Conservation (phyloP, 2,329 filamentous ascomycete genomes). For the Fusarium succisae region DNA sequence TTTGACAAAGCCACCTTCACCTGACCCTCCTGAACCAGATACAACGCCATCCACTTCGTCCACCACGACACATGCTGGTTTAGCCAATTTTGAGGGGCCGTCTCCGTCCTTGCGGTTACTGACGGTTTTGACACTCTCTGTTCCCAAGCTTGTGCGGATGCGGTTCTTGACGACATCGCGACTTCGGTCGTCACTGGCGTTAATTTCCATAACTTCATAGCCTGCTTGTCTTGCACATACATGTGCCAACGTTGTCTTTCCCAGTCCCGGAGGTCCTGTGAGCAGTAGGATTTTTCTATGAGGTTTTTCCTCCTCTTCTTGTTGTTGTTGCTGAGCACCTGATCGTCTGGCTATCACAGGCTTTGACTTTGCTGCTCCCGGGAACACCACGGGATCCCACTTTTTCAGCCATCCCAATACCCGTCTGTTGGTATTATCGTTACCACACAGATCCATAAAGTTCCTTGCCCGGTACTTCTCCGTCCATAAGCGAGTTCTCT, state of each 20-base stretch:
- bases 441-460: conserved; percentile 93
- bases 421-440: conserved; percentile 90
- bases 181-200: conserved; percentile 95
- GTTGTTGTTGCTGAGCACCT: conserved; percentile 51
- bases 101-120: conserved; percentile 67
- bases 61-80: conserved; percentile 91
- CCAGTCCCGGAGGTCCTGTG: conserved; percentile 90
- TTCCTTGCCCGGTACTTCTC: conserved; percentile 95
- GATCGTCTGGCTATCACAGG: conserved; percentile 55
- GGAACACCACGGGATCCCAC: conserved; percentile 95
- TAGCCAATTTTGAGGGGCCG: conserved; percentile 73
- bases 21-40: conserved; percentile 76
- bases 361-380: conserved; percentile 72
- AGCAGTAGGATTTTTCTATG: conserved; percentile 90
- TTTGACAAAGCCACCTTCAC: conserved; percentile 95
- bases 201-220: conserved; percentile 97
- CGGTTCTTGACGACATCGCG: conserved; percentile 88
- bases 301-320: conserved; percentile 73
- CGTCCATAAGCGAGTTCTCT: conserved; percentile 80
- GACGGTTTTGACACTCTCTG: conserved; percentile 88
- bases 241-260: conserved; percentile 95
- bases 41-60: conserved; percentile 98
- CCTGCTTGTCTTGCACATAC: conserved; percentile 95
- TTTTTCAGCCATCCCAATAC: conserved; percentile 93
- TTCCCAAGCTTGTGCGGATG: conserved; percentile 91